phyloP scores from a whole-genome alignment of 371 early-diverging fungal species.

The Umbelopsis sp. region DNA sequence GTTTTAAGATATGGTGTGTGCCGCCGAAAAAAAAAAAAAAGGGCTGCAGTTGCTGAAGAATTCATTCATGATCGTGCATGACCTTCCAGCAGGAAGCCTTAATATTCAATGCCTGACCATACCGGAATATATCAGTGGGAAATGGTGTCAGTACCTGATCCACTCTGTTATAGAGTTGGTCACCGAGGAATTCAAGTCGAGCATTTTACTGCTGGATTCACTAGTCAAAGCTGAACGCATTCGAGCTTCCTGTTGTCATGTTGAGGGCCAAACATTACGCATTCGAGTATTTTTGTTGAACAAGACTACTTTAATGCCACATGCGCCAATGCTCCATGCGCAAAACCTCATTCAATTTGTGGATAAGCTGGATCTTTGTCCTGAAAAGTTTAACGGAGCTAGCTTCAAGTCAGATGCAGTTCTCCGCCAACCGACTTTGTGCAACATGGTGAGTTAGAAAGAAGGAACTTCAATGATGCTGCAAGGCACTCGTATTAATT shows the following conservation, averaged over 20 bases:
- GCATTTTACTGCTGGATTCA: background rate
- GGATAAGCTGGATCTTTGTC: constrained; percentile 1
- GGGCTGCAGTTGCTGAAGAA: background rate
- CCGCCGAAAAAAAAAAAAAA: background rate
- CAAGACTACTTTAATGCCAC: background rate
- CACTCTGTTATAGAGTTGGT: background rate
- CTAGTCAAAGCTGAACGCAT: constrained; percentile 6
- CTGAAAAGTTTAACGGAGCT: constrained; percentile 16
- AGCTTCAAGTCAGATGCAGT: background rate
- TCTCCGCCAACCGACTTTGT: constrained; percentile 15
- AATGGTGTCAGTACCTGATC: background rate
- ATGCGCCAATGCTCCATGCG: background rate
- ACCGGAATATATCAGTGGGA: background rate
- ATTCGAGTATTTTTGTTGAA: background rate
- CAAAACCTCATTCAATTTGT: constrained; percentile 2
- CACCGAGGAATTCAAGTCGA: background rate
- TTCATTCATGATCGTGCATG: constrained; percentile 10
- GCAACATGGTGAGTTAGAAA: constrained; percentile 17
- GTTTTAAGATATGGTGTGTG: too few relatives aligned
- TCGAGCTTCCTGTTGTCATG: background rate
- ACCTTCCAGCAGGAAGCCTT: constrained; percentile 5
- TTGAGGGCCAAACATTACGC: background rate
- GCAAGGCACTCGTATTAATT: background rate
- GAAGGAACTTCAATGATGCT: background rate
- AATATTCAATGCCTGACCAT: background rate